Evolutionary conservation across 129 eudicot genomes (phyloP), one percentile per base, ranked within the genome.

Genomic region (Helianthus tuberosus): DNA sequence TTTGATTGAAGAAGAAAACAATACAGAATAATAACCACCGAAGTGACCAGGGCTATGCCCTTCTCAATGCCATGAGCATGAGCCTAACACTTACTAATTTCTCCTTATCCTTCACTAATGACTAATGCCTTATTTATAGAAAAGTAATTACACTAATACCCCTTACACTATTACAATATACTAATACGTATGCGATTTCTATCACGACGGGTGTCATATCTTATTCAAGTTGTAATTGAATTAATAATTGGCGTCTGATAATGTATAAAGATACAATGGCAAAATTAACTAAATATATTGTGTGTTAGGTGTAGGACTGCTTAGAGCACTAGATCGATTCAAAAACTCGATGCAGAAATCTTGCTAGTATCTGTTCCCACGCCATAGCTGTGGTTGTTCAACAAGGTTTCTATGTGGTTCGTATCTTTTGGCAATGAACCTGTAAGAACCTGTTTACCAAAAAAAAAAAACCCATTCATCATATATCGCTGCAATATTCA

Each of bases 381-480:
- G 58, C 76, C 85, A 66, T 86, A 68, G 68, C 81, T 43, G 75
- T 86, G 81, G 79, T 88, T 80, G 73, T 85, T 90, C 44, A 94
- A 84, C 93, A 94, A 77, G 38, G 97, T 82, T 72, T 94, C 96
- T 6, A 94, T 73, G 76, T 94, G 98, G 52, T 78, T 88, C 8
- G 84, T 68, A 71, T 94, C 93, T 82, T 90, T 94, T 0, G 98
- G 98, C 67, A 94, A 66, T 17, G 96, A 94, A 41, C 89, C 96
- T 5, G 98, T 94, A 65, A 94, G 98, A 57, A 90, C 97, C 98
- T 94, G 84, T 73, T 74, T 61, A 69, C 61, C 61, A 51, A 3
- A 13, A 36, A 8, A 15, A 62, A 1, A 11, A 12, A 64, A 55
- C 4, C 55, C 23, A 15, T 35, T 54, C 25, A 61, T 39, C 47